Percentiles rank a stretch among this genome's conserved stretches.
phyloP scores from a whole-genome alignment of 345 rosid species.

The Anacardium occidentale region DNA sequence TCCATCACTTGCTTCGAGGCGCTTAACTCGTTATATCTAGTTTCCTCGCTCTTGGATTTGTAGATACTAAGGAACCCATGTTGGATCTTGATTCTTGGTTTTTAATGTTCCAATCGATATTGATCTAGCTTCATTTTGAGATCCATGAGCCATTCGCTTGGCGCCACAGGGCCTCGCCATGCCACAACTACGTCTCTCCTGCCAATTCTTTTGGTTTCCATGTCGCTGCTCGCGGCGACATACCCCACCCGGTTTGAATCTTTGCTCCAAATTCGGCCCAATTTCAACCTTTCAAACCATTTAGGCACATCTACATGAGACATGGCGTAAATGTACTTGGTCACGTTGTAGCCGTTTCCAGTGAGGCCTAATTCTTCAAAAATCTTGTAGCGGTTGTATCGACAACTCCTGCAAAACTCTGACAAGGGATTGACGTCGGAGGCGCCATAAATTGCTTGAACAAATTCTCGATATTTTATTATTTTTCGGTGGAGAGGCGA shows the following conservation, averaged over 20 bases:
- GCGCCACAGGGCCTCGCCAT: slow-evolving; percentile 49
- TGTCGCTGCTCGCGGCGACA: slow-evolving; percentile 34
- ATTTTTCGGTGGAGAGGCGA: slow-evolving; percentile 44
- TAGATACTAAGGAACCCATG: slow-evolving; percentile 43
- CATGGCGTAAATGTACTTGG: slow-evolving; percentile 42
- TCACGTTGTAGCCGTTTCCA: slow-evolving; percentile 34
- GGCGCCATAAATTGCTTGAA: slow-evolving; percentile 42
- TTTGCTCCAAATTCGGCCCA: slow-evolving; percentile 32
- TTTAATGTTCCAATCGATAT: slow-evolving; percentile 25
- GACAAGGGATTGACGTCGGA: slow-evolving; percentile 46
- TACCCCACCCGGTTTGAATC: slow-evolving; percentile 55
- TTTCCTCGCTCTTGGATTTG: slow-evolving; percentile 31
- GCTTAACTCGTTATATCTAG: slow-evolving; percentile 42
- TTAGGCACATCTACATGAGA: slow-evolving; percentile 38
- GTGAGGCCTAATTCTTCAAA: slow-evolving; percentile 28
- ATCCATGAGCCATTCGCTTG: slow-evolving; percentile 38
- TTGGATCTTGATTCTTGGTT: slow-evolving; percentile 27
- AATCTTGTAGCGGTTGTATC: slow-evolving; percentile 30
- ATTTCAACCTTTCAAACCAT: slow-evolving; percentile 33
- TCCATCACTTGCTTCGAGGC: slow-evolving; percentile 50
- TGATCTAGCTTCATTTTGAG: slow-evolving; percentile 32
- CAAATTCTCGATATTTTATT: slow-evolving; percentile 47
- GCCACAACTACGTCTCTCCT: slow-evolving; percentile 43
- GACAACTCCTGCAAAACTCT: slow-evolving; percentile 41
- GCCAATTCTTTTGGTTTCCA: slow-evolving; percentile 34